phyloP scores from a whole-genome alignment of 148 eudicot genomes.

The Rhododendron griersonianum region DNA sequence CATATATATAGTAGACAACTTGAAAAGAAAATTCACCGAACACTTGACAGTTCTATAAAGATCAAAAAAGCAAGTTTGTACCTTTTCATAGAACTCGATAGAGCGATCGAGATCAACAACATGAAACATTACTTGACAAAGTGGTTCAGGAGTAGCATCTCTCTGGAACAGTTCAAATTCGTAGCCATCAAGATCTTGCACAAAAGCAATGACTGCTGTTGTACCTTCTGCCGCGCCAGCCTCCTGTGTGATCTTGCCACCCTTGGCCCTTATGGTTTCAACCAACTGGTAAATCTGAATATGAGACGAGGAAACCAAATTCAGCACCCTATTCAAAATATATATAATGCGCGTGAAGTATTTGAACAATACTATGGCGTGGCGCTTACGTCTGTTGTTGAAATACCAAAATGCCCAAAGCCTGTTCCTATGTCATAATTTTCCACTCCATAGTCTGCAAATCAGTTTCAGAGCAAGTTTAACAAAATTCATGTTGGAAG shows the following conservation, averaged over 20 bases:
- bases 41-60: background rate
- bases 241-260: conserved; percentile 73
- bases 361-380: background rate
- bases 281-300: conserved; percentile 79
- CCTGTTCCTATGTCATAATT: conserved; percentile 90
- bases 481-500: background rate
- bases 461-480: conserved; percentile 2
- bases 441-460: conserved; percentile 85
- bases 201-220: conserved; percentile 68
- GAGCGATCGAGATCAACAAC: conserved; percentile 93
- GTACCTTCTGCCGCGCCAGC: conserved; percentile 97
- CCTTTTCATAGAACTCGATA: conserved; percentile 95
- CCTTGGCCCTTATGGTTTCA: conserved; percentile 63
- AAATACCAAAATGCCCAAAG: conserved; percentile 95
- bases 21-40: background rate
- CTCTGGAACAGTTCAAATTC: conserved; percentile 76
- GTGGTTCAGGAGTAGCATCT: conserved; percentile 77
- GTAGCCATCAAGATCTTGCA: conserved; percentile 93
- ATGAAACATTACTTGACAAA: conserved; percentile 96
- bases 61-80: conserved; percentile 6
- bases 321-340: background rate
- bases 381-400: conserved; percentile 74
- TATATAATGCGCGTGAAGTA: background rate
- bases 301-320: background rate
- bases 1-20: too few relatives aligned